These are phyloP conservation scores for Willaertia magna DNA, from an alignment of 208 protist species.

Conservation along the genomic window DNA sequence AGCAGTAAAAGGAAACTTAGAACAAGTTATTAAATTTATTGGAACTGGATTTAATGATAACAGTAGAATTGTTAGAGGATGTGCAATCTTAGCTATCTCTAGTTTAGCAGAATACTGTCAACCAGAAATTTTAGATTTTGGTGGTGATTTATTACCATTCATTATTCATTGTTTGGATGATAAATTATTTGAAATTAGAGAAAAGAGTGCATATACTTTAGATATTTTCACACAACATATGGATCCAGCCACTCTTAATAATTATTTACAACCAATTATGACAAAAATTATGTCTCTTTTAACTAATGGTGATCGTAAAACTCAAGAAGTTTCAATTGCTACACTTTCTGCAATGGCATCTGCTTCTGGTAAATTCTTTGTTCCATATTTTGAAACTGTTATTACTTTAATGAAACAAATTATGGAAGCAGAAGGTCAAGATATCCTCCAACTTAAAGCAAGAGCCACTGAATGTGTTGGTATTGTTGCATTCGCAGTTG, in stretches of 20 bases:
- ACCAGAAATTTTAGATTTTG: constrained; percentile 19
- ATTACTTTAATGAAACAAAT: background rate
- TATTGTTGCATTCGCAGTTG: constrained; percentile 59
- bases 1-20: background rate
- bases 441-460: constrained; percentile 34
- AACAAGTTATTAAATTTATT: background rate
- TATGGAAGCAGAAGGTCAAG: background rate
- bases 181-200: constrained; percentile 9
- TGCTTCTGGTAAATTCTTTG: constrained; percentile 4
- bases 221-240: constrained; percentile 21
- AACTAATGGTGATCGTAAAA: background rate
- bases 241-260: background rate
- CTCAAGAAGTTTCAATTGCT: constrained; percentile 18
- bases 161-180: constrained; percentile 13
- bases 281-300: constrained; percentile 3
- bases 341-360: background rate
- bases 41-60: background rate
- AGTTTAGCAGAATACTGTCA: constrained; percentile 15
- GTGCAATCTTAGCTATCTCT: background rate
- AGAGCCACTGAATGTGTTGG: constrained; percentile 67
- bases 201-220: constrained; percentile 19
- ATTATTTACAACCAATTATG: constrained; percentile 6
- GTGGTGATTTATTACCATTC: constrained; percentile 10
- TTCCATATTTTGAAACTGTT: constrained; percentile 13
- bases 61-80: background rate